phyloP scores from a whole-genome alignment of 331 rosid genomes.

The Ulmus americana region DNA sequence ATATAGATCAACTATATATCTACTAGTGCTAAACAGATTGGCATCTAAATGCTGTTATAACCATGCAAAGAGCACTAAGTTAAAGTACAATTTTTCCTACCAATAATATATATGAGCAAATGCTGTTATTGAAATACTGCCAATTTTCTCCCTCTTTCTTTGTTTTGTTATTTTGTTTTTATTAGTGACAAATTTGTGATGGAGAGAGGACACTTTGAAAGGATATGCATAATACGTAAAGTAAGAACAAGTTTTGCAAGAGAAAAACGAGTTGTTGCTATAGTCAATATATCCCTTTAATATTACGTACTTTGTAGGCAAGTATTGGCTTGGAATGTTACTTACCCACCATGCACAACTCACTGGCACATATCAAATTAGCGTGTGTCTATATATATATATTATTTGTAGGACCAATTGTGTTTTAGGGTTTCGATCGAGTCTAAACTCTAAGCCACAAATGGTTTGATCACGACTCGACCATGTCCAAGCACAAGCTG shows the following conservation, averaged over 20 bases:
- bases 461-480: slow-evolving; percentile 11
- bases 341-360: slow-evolving; percentile 52
- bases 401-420: slow-evolving; percentile 28
- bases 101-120: too few relatives aligned
- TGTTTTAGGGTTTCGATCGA: slow-evolving; percentile 3
- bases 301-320: slow-evolving; percentile 27
- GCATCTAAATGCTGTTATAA: too few relatives aligned
- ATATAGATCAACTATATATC: background rate
- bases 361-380: slow-evolving; percentile 22
- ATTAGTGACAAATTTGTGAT: too few relatives aligned
- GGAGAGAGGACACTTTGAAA: too few relatives aligned
- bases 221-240: too few relatives aligned
- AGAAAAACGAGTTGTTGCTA: slow-evolving; percentile 16
- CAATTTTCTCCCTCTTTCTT: too few relatives aligned
- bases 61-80: too few relatives aligned
- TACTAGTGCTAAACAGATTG: too few relatives aligned
- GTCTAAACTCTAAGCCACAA: slow-evolving; percentile 23
- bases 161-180: too few relatives aligned
- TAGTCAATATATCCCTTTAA: slow-evolving; percentile 1
- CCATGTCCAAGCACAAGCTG: slow-evolving; percentile 31
- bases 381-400: background rate
- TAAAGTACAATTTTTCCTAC: too few relatives aligned
- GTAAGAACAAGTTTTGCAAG: background rate
- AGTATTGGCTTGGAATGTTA: slow-evolving; percentile 35
- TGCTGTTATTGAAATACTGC: too few relatives aligned